Evolutionary conservation across 148 eudicot species (phyloP), one percentile per base, ranked within the genome.

Genomic region (Camellia japonica): DNA sequence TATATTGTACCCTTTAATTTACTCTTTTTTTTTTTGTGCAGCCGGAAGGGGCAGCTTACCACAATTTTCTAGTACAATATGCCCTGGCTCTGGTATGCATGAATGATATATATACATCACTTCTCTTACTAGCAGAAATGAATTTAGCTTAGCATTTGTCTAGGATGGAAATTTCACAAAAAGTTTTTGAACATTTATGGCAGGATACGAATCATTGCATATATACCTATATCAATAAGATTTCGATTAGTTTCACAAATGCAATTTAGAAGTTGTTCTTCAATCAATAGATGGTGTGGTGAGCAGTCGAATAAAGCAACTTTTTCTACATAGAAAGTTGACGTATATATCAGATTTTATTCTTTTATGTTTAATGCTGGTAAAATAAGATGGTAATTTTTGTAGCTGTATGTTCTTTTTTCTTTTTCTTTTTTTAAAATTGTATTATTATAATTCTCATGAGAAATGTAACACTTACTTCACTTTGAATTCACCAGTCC

Each of bases 1-100:
- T 51, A n/a, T 18, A 7, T 38, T 43, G 9, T 7, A 58, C 44
- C 12, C 71, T 16, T 74, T 77, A 71, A 46, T 74, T 73, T 52
- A 43, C 64, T 67, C 30, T 80, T 30, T 30, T 30, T 30, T 30
- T 30, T 30, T 30, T 30, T 30, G 83, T 85, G 87, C 97, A 96
- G 98, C 99, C 99, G 18, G 99, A 96, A 87, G 99, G 99, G 80
- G 86, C 80, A 77, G 98, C 99, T 83, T 92, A 89, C 86, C 80
- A 85, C 80, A 94, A 90, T 74, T 92, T 80, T 83, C 94, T 94
- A 51, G 79, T 96, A 77, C 99, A 96, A 76, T 96, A 94, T 86
- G 99, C 99, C 49, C 81, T 96, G 82, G 97, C 99, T 78, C 80
- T 96, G 98, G 99, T 95, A 89, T 62, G 93, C 66, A 73, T 58